phyloP scores from a whole-genome alignment of 2,329 filamentous ascomycete genomes.

The Pseudocercospora fijiensis region DNA sequence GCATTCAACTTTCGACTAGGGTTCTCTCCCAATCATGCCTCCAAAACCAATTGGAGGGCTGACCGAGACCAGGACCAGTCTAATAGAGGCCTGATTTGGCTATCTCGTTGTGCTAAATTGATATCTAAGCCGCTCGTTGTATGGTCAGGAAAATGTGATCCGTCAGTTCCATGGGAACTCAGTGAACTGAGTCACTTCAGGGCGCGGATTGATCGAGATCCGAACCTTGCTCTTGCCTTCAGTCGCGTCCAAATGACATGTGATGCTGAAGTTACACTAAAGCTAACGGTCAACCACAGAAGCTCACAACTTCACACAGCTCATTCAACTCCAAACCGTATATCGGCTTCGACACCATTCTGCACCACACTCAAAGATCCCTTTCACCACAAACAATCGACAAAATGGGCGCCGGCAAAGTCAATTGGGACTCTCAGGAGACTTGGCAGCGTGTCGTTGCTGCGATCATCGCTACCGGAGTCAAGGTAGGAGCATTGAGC shows the following conservation, averaged over 20 bases:
- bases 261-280: not conserved
- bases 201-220: not conserved
- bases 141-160: not conserved
- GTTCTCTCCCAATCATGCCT: not conserved
- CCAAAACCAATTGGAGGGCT: not conserved
- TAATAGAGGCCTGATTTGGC: not conserved
- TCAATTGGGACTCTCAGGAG: constrained; percentile 41
- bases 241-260: not conserved
- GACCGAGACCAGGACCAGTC: not conserved
- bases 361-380: not conserved
- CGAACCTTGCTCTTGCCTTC: not conserved
- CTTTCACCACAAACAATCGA: not conserved
- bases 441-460: constrained; percentile 44
- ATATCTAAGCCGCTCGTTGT: not conserved
- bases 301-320: constrained; percentile 6
- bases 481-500: constrained; percentile 32
- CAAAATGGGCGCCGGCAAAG: constrained; percentile 25
- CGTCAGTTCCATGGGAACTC: not conserved
- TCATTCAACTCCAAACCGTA: not conserved
- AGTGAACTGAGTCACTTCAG: not conserved
- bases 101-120: not conserved
- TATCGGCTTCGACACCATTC: not conserved
- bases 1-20: not conserved
- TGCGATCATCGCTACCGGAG: constrained; percentile 41
- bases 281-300: constrained; percentile 5